A percentile compares a stretch with the other conserved stretches of the same genome.
Evolutionary conservation across 164 flowering plant species (phyloP).

Genomic region (Umbellularia californica): DNA sequence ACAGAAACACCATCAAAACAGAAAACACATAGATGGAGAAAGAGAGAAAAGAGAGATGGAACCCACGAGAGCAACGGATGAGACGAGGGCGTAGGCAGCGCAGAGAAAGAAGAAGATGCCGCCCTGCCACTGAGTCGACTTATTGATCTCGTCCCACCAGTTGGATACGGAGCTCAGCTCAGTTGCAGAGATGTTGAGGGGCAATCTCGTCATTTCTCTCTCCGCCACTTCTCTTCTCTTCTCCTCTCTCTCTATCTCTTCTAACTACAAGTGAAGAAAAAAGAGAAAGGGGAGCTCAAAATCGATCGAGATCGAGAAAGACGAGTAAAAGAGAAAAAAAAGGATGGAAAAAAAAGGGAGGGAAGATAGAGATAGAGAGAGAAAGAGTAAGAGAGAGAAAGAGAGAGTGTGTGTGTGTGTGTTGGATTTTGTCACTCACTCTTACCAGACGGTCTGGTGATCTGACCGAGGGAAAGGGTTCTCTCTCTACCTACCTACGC

Average conservation of each 20-base stretch:
- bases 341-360: no score
- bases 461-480: background rate
- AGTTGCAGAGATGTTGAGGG: slow-evolving; percentile 4
- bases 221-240: background rate
- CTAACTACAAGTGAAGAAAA: background rate
- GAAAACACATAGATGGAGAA: background rate
- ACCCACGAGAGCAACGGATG: slow-evolving; percentile 74
- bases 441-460: background rate
- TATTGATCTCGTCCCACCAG: slow-evolving; percentile 94
- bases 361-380: background rate
- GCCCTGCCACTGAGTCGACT: slow-evolving; percentile 77
- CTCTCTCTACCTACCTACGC: background rate
- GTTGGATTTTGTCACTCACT: background rate
- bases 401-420: background rate
- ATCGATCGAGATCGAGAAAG: no score
- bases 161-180: slow-evolving; percentile 12
- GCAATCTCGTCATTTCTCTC: slow-evolving; percentile 10
- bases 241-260: background rate
- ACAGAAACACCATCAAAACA: no score
- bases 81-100: slow-evolving; percentile 80
- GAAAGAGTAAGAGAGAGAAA: background rate
- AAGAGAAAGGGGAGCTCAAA: background rate
- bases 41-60: slow-evolving; percentile 14
- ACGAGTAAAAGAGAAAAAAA: background rate
- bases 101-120: slow-evolving; percentile 80